Evolutionary conservation across 441 rosid genomes (phyloP).

Genomic region (Populus tomentosa): DNA sequence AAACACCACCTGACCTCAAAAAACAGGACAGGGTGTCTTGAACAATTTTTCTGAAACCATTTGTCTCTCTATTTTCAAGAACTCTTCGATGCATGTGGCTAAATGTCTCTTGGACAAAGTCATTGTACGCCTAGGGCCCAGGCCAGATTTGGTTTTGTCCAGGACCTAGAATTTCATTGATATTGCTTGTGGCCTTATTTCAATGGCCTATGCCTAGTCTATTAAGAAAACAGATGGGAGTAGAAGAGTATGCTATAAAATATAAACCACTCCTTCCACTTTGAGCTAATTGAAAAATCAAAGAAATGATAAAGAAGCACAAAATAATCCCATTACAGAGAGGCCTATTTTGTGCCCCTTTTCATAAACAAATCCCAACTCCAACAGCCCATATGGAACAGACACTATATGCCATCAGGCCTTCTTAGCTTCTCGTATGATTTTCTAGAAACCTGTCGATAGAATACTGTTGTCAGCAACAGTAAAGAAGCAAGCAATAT

Average conservation of each 20-base stretch:
- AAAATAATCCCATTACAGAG: not conserved
- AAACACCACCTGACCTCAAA: no score
- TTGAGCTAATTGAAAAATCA: not conserved
- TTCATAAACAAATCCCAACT: not conserved
- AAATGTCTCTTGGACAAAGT: not conserved
- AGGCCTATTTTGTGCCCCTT: no score
- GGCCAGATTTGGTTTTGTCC: not conserved
- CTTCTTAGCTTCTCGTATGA: constrained; percentile 36
- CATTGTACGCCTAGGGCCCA: not conserved
- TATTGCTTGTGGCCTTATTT: not conserved
- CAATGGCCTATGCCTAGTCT: not conserved
- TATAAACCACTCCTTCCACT: not conserved
- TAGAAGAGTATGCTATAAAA: not conserved
- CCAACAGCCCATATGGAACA: not conserved
- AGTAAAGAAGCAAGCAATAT: not conserved
- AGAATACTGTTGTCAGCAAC: not conserved
- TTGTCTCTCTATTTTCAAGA: not conserved
- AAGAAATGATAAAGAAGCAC: not conserved
- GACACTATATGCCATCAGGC: not conserved
- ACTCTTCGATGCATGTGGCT: not conserved
- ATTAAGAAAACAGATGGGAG: not conserved
- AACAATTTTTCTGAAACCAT: not conserved
- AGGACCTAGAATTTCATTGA: not conserved
- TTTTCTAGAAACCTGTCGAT: constrained; percentile 41
- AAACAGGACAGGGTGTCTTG: no score